Percentiles rank a stretch among this genome's conserved stretches.
phyloP scores from a whole-genome alignment of 768 basidiomycete genomes.

The Boletus rubescentipes region DNA sequence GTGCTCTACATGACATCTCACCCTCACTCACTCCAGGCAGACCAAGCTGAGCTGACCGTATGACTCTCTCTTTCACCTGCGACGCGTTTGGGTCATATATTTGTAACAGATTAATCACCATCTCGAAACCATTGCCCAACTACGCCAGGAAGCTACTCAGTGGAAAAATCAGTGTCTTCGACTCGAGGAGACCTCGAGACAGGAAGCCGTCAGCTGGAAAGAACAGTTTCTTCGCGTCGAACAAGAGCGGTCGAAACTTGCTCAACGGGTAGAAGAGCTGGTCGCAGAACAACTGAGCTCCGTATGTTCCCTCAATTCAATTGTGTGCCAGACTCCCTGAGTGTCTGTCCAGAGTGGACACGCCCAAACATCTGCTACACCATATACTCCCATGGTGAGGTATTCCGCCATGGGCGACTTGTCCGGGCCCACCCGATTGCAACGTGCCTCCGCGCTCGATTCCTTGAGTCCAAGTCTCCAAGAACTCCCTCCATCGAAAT shows the following conservation, averaged over 20 bases:
- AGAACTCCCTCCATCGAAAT: slow-evolving; percentile 32
- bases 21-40: slow-evolving; percentile 35
- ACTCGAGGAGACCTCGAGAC: slow-evolving; percentile 44
- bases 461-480: slow-evolving; percentile 27
- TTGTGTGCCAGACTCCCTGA: slow-evolving; percentile 1
- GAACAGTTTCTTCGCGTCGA: slow-evolving; percentile 77
- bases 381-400: slow-evolving; percentile 35
- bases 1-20: slow-evolving; percentile 10
- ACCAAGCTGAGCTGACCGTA: slow-evolving; percentile 59
- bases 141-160: slow-evolving; percentile 63
- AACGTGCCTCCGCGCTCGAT: slow-evolving; percentile 14
- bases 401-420: slow-evolving; percentile 25
- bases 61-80: slow-evolving; percentile 12
- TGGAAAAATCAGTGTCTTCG: slow-evolving; percentile 69
- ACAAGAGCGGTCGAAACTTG: slow-evolving; percentile 59
- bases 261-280: slow-evolving; percentile 58
- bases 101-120: slow-evolving; percentile 54
- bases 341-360: slow-evolving; percentile 15
- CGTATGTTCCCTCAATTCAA: slow-evolving; percentile 33
- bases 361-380: slow-evolving; percentile 14
- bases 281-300: slow-evolving; percentile 45
- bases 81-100: background rate
- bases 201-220: slow-evolving; percentile 69
- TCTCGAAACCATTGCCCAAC: slow-evolving; percentile 56
- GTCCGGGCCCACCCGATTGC: slow-evolving; percentile 29